Evolutionary conservation across 2,329 filamentous ascomycete genomes (phyloP).

Genomic region (Cercospora sojina): DNA sequence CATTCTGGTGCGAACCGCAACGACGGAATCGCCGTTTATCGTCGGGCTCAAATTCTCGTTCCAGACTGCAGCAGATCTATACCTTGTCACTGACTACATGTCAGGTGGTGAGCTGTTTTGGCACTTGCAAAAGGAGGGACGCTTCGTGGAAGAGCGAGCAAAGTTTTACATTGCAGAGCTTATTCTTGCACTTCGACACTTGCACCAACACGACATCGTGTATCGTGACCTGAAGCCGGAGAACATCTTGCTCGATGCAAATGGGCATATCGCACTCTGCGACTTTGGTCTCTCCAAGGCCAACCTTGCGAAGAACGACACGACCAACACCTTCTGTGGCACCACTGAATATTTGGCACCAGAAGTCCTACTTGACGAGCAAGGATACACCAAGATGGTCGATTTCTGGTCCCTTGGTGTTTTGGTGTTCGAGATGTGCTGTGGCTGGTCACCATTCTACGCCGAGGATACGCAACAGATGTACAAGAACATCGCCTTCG

Average conservation of each 20-base stretch:
- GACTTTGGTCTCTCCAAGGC: slow-evolving; percentile 98
- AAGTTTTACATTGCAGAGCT: slow-evolving; percentile 99
- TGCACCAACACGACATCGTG: slow-evolving; percentile 96
- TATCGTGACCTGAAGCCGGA: slow-evolving; percentile 97
- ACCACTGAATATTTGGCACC: slow-evolving; percentile 97
- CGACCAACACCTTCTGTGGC: slow-evolving; percentile 97
- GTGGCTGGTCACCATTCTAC: slow-evolving; percentile 98
- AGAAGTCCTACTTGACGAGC: slow-evolving; percentile 91
- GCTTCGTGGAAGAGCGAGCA: slow-evolving; percentile 89
- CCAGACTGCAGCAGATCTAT: slow-evolving; percentile 93
- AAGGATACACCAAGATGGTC: slow-evolving; percentile 99
- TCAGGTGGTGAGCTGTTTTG: slow-evolving; percentile 97
- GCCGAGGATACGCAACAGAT: slow-evolving; percentile 99
- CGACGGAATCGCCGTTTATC: slow-evolving; percentile 93
- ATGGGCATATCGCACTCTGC: slow-evolving; percentile 95
- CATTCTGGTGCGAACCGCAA: slow-evolving; percentile 93
- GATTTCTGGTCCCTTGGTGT: slow-evolving; percentile 99
- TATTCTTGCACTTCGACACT: slow-evolving; percentile 88
- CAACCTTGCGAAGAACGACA: slow-evolving; percentile 93
- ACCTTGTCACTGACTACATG: slow-evolving; percentile 99
- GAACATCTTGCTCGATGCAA: slow-evolving; percentile 94
- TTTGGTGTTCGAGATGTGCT: slow-evolving; percentile 99
- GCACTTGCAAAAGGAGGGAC: slow-evolving; percentile 95
- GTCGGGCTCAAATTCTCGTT: slow-evolving; percentile 98
- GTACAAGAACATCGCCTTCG: slow-evolving; percentile 99